A percentile compares a stretch with the other conserved stretches of the same genome.
These are phyloP conservation scores for Solanum megistacrolobum DNA, from an alignment of 257 asterid species.

Conservation along the genomic window DNA sequence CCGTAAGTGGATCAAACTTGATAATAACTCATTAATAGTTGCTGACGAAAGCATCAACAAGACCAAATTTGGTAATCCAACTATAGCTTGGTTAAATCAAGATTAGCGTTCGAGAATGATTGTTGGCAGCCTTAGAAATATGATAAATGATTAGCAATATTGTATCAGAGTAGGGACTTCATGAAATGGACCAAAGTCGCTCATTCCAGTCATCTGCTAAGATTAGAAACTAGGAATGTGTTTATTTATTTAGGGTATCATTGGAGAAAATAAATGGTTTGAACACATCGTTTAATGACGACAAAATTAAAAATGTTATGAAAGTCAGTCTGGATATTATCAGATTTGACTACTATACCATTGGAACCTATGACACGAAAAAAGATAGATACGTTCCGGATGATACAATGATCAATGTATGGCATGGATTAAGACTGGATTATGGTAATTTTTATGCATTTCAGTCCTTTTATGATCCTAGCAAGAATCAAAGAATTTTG, in stretches of 20 bases:
- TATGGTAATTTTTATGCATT: not conserved
- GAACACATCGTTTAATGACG: not conserved
- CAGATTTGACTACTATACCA: not conserved
- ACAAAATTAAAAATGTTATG: not conserved
- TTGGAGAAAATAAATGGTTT: not conserved
- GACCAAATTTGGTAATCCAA: not conserved
- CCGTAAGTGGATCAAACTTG: slow-evolving; percentile 2
- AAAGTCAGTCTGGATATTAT: not conserved
- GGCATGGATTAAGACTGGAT: not conserved
- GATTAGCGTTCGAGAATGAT: slow-evolving; percentile 6
- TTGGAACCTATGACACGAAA: not conserved
- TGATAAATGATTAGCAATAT: not conserved
- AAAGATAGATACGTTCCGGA: not conserved
- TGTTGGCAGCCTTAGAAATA: not conserved
- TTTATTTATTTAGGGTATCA: not conserved
- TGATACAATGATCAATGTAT: not conserved
- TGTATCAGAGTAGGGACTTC: not conserved
- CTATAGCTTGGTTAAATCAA: no score
- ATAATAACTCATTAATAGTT: no score
- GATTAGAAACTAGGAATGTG: not conserved
- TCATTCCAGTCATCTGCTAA: not conserved
- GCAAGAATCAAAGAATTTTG: no score
- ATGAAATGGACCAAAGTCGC: no score
- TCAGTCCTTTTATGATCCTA: no score
- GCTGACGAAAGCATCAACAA: not conserved